phyloP scores from a whole-genome alignment of 2,329 filamentous ascomycete genomes.

The Claviceps quebecensis region DNA sequence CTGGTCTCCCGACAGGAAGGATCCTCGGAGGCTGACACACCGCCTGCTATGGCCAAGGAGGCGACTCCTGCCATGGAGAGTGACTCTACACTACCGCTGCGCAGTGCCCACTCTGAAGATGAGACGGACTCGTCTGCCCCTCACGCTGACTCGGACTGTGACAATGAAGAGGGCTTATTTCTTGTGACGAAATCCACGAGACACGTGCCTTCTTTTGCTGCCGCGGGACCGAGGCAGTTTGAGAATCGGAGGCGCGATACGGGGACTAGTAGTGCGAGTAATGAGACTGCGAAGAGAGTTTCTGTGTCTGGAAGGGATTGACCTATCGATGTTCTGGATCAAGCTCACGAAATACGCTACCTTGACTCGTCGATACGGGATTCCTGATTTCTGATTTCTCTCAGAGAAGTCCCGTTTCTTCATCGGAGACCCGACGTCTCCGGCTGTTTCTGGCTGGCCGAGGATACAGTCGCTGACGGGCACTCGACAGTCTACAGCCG shows the following conservation, averaged over 20 bases:
- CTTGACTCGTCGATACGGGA: not conserved
- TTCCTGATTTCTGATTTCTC: not conserved
- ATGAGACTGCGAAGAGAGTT: slow-evolving; percentile 47
- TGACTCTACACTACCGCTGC: slow-evolving; percentile 16
- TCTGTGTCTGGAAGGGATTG: not conserved
- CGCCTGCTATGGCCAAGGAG: slow-evolving; percentile 36
- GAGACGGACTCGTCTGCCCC: not conserved
- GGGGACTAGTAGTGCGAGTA: slow-evolving; percentile 46
- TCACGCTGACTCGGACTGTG: slow-evolving; percentile 28
- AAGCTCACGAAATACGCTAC: too few relatives aligned
- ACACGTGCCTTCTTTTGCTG: slow-evolving; percentile 16
- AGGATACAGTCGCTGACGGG: too few relatives aligned
- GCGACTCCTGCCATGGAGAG: slow-evolving; percentile 20
- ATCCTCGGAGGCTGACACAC: slow-evolving; percentile 40
- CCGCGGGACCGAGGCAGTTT: slow-evolving; percentile 15
- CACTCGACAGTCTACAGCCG: too few relatives aligned
- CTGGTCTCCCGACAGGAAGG: slow-evolving; percentile 30
- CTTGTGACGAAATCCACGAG: slow-evolving; percentile 40
- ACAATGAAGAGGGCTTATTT: slow-evolving; percentile 40
- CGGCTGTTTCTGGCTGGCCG: too few relatives aligned
- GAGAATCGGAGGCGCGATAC: slow-evolving; percentile 40
- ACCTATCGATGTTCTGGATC: not conserved
- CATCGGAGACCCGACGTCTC: too few relatives aligned
- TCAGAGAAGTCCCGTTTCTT: too few relatives aligned
- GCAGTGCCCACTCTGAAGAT: slow-evolving; percentile 7